Evolutionary conservation across 768 basidiomycete genomes (phyloP).

Genomic region (Hydnum rufescens): DNA sequence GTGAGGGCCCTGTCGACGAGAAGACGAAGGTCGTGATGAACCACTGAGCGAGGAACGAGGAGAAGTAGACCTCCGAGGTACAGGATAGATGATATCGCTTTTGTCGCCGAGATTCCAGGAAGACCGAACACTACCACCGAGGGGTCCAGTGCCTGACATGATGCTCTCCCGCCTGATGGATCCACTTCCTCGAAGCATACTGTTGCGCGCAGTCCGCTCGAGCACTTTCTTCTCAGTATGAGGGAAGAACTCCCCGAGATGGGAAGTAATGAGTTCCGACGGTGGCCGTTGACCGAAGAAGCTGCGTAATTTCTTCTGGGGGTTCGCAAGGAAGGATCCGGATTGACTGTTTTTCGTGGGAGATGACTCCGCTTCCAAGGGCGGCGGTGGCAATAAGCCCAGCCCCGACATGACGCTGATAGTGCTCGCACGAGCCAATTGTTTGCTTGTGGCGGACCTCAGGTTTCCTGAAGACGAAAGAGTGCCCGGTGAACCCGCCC

Average conservation of each 20-base stretch:
- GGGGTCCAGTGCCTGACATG: neutral
- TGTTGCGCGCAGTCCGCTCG: conserved; percentile 71
- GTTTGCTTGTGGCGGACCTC: conserved; percentile 20
- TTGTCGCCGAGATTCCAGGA: neutral
- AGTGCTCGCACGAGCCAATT: conserved; percentile 80
- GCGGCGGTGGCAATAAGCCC: conserved; percentile 26
- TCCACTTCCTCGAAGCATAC: conserved; percentile 48
- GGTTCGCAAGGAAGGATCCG: conserved; percentile 3
- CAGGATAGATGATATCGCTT: neutral
- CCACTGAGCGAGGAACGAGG: neutral
- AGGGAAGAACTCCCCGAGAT: conserved; percentile 91
- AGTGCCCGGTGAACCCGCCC: too few relatives aligned
- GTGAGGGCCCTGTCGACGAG: neutral
- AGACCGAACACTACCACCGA: neutral
- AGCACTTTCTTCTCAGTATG: conserved; percentile 79
- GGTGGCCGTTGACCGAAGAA: conserved; percentile 98
- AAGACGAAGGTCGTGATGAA: neutral
- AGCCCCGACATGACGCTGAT: conserved; percentile 88
- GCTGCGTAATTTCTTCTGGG: conserved; percentile 47
- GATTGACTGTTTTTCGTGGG: conserved; percentile 17
- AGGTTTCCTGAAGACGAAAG: neutral
- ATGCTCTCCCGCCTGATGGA: conserved; percentile 24
- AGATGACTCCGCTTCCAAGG: conserved; percentile 37
- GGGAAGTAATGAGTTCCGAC: conserved; percentile 88
- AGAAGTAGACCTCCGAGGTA: neutral